Evolutionary conservation across 139 green algal species (phyloP).

Genomic region (Picochlorum sp.): DNA sequence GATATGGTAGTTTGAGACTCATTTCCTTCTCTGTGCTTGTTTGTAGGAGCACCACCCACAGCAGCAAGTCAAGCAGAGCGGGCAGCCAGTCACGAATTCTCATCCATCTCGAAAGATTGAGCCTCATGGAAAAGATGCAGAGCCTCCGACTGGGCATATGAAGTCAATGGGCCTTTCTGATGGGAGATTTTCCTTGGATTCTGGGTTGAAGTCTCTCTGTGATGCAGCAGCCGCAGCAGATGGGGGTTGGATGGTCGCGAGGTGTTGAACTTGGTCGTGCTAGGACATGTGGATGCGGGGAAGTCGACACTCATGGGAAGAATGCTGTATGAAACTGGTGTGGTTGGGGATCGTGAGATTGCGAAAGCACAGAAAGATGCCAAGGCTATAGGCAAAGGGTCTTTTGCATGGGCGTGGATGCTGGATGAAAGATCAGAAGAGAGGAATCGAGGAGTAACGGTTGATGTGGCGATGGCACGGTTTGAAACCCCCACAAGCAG

Average conservation of each 20-base stretch:
- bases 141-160: not conserved
- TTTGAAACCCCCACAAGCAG: constrained; percentile 34
- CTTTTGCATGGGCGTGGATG: constrained; percentile 95
- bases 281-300: constrained; percentile 94
- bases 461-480: constrained; percentile 77
- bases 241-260: constrained; percentile 7
- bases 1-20: no score
- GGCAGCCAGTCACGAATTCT: no score
- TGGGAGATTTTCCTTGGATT: constrained; percentile 20
- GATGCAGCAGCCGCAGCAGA: constrained; percentile 24
- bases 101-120: no score
- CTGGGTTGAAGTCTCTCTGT: constrained; percentile 37
- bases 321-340: constrained; percentile 74
- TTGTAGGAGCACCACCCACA: no score
- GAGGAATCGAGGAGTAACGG: constrained; percentile 82
- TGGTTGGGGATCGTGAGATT: constrained; percentile 46
- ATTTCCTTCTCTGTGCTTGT: no score
- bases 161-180: not conserved
- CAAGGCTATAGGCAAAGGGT: constrained; percentile 70
- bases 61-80: no score
- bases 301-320: constrained; percentile 96
- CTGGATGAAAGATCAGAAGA: constrained; percentile 91
- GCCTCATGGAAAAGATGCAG: no score
- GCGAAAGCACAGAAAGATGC: constrained; percentile 62
- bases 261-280: constrained; percentile 71